These are phyloP conservation scores for Colletotrichum sp. DNA, from an alignment of 2,329 filamentous ascomycete genomes.

Conservation along the genomic window DNA sequence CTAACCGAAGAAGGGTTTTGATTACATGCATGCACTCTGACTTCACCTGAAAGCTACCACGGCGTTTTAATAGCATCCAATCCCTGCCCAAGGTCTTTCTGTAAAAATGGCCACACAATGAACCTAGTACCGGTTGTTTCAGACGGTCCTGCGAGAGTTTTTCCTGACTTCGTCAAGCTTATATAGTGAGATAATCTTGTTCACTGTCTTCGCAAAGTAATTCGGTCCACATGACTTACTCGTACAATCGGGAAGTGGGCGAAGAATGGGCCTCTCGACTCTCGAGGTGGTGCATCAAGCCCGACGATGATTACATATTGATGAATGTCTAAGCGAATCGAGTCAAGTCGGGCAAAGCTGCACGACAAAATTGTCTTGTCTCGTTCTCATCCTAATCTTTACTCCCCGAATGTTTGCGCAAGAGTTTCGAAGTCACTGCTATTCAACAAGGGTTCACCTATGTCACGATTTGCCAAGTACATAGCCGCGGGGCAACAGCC, in stretches of 20 bases:
- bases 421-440: neutral
- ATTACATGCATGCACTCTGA: neutral
- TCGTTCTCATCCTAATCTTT: neutral
- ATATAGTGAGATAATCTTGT: neutral
- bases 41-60: neutral
- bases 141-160: neutral
- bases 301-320: neutral
- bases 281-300: neutral
- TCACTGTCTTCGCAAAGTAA: neutral
- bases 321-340: neutral
- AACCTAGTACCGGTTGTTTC: neutral
- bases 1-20: neutral
- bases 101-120: neutral
- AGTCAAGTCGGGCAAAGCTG: neutral
- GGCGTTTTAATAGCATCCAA: neutral
- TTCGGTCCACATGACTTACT: neutral
- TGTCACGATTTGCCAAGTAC: neutral
- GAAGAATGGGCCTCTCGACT: neutral
- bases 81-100: neutral
- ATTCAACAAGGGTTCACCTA: neutral
- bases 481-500: neutral
- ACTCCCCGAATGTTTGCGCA: neutral
- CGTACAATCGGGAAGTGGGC: neutral
- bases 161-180: neutral
- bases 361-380: neutral